These are phyloP conservation scores for Barnettozyma botsteinii DNA, from an alignment of 805 yeast genomes.

Conservation along the genomic window DNA sequence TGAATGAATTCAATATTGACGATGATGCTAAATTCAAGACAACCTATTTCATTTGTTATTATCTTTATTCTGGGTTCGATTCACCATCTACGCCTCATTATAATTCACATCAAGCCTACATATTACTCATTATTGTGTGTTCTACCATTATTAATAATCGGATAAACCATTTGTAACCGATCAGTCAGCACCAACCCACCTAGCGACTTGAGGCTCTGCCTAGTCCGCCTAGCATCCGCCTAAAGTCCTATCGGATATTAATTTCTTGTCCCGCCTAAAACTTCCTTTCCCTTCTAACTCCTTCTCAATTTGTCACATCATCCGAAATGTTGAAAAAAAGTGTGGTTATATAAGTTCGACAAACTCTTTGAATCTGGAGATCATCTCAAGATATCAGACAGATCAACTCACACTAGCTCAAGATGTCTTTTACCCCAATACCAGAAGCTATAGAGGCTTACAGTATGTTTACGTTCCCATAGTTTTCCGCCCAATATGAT, in stretches of 20 bases:
- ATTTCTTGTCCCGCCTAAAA: not conserved
- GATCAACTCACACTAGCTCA: not conserved
- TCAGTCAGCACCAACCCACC: too few species aligned
- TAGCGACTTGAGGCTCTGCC: not conserved
- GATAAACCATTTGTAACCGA: not conserved
- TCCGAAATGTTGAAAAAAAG: conserved; percentile 2
- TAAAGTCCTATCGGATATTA: too few species aligned
- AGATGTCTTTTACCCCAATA: conserved; percentile 41
- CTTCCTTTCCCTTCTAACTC: not conserved
- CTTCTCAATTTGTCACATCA: conserved; percentile 3
- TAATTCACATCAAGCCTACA: not conserved
- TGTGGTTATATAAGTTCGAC: conserved; percentile 4
- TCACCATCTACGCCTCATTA: too few species aligned
- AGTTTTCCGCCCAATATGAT: too few species aligned
- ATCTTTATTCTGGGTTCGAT: too few species aligned
- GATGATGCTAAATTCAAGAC: too few species aligned
- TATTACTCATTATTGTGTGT: not conserved
- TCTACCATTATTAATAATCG: too few species aligned
- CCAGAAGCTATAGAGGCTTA: conserved; percentile 70
- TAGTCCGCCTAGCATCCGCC: not conserved
- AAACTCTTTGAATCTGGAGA: too few species aligned
- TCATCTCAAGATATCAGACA: not conserved
- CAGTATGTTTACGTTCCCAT: conserved; percentile 30
- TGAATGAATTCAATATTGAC: too few species aligned
- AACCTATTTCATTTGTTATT: too few species aligned